Conservation (phyloP, 768 basidiomycete genomes). For the Russula foetens region DNA sequence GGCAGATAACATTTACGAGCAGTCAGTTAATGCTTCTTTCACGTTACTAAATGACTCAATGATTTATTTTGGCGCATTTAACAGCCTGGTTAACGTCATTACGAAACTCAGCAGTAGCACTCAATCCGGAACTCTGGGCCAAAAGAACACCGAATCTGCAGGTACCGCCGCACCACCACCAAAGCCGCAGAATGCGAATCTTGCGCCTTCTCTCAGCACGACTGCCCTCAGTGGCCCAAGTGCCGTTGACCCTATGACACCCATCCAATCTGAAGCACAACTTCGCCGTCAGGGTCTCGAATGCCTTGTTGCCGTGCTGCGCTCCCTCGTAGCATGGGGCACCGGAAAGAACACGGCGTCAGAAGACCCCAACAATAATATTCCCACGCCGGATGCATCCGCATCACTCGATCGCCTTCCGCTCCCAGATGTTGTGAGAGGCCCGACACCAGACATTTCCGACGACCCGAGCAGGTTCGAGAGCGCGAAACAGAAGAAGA, state of each 20-base stretch:
- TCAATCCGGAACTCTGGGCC: slow-evolving; percentile 32
- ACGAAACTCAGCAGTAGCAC: slow-evolving; percentile 75
- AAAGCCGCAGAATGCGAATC: slow-evolving; percentile 34
- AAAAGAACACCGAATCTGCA: slow-evolving; percentile 46
- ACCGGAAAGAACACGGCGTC: slow-evolving; percentile 41
- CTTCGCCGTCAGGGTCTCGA: slow-evolving; percentile 91
- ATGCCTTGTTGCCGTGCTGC: slow-evolving; percentile 80
- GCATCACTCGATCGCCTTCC: slow-evolving; percentile 44
- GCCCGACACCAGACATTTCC: slow-evolving; percentile 66
- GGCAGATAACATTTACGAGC: slow-evolving; percentile 95
- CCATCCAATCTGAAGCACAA: slow-evolving; percentile 75
- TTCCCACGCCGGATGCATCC: slow-evolving; percentile 46
- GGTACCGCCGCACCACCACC: slow-evolving; percentile 55
- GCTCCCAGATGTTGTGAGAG: slow-evolving; percentile 46
- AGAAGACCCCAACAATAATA: slow-evolving; percentile 28
- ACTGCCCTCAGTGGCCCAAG: slow-evolving; percentile 58
- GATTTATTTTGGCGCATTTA: slow-evolving; percentile 1
- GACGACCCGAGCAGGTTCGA: slow-evolving; percentile 93
- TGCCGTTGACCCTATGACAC: slow-evolving; percentile 54
- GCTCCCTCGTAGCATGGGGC: slow-evolving; percentile 90
- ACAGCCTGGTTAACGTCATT: slow-evolving; percentile 87
- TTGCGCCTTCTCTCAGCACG: slow-evolving; percentile 59
- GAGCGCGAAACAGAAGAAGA: slow-evolving; percentile 94
- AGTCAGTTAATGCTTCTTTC: slow-evolving; percentile 40
- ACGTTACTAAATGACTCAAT: not conserved